Conservation (phyloP, 805 yeast genomes). For the Clavispora asparagi region DNA sequence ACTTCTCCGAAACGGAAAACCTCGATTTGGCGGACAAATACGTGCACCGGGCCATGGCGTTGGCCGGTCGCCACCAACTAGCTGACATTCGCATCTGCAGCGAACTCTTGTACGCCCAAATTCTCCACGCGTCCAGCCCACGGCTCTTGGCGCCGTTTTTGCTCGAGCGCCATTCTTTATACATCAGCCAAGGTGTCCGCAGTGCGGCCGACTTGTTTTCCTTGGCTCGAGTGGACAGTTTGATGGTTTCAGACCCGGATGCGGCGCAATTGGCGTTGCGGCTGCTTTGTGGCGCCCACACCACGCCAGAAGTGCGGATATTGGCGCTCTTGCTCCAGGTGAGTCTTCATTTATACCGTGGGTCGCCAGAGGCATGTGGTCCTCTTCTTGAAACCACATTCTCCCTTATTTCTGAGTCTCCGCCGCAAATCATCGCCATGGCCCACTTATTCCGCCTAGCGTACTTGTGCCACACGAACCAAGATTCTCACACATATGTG, state of each 20-base stretch:
- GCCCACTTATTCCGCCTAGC: slow-evolving; percentile 19
- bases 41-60: slow-evolving; percentile 24
- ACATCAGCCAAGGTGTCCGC: slow-evolving; percentile 4
- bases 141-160: slow-evolving; percentile 3
- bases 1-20: slow-evolving; percentile 39
- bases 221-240: slow-evolving; percentile 25
- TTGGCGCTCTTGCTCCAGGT: slow-evolving; percentile 24
- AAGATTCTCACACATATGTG: slow-evolving; percentile 19
- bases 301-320: slow-evolving; percentile 14
- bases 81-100: slow-evolving; percentile 20
- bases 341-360: slow-evolving; percentile 25
- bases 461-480: slow-evolving; percentile 21
- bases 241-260: slow-evolving; percentile 20
- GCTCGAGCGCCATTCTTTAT: slow-evolving; percentile 3
- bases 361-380: slow-evolving; percentile 18
- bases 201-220: slow-evolving; percentile 24
- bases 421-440: slow-evolving; percentile 31
- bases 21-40: slow-evolving; percentile 37
- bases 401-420: not conserved
- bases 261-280: slow-evolving; percentile 21
- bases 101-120: slow-evolving; percentile 34
- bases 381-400: not conserved
- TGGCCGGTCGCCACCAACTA: slow-evolving; percentile 23
- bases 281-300: slow-evolving; percentile 6
- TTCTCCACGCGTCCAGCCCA: slow-evolving; percentile 22